These are phyloP conservation scores for Suillus americanus DNA, from an alignment of 768 basidiomycete genomes.

Conservation along the genomic window DNA sequence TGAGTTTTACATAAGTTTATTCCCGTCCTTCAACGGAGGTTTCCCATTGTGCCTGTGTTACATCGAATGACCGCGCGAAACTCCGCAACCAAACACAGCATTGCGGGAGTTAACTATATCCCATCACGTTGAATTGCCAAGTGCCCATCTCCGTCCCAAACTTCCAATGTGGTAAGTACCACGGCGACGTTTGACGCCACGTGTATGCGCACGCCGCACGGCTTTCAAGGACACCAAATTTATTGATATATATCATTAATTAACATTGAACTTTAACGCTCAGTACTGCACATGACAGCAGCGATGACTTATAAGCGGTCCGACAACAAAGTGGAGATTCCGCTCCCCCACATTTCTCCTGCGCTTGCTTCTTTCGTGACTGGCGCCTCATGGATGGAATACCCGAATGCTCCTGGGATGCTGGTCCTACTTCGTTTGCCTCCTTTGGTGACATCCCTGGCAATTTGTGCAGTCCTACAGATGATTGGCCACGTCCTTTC, in stretches of 20 bases:
- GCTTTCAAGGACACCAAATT: slow-evolving; percentile 16
- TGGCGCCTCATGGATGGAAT: slow-evolving; percentile 15
- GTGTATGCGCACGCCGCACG: slow-evolving; percentile 22
- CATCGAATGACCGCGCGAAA: slow-evolving; percentile 30
- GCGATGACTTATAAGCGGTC: slow-evolving; percentile 30
- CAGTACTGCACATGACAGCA: slow-evolving; percentile 25
- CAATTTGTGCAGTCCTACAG: slow-evolving; percentile 59
- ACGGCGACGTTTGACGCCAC: slow-evolving; percentile 20
- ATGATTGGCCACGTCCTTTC: slow-evolving; percentile 65
- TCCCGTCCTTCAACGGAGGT: background rate
- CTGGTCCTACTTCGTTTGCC: slow-evolving; percentile 36
- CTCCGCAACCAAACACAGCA: slow-evolving; percentile 3
- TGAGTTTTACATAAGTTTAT: slow-evolving; percentile 6
- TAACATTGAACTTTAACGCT: slow-evolving; percentile 21
- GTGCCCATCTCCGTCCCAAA: slow-evolving; percentile 5
- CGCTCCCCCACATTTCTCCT: slow-evolving; percentile 11
- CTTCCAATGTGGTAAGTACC: slow-evolving; percentile 8
- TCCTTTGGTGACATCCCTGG: slow-evolving; percentile 64
- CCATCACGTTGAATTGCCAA: slow-evolving; percentile 7
- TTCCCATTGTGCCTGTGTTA: slow-evolving; percentile 12
- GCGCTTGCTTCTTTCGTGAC: slow-evolving; percentile 1
- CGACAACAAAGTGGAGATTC: slow-evolving; percentile 3
- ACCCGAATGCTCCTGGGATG: slow-evolving; percentile 17
- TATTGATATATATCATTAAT: slow-evolving; percentile 12
- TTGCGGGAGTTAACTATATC: slow-evolving; percentile 11